A percentile compares a stretch with the other conserved stretches of the same genome.
Conservation (phyloP, 345 rosid genomes). For the Triadica sebifera region DNA sequence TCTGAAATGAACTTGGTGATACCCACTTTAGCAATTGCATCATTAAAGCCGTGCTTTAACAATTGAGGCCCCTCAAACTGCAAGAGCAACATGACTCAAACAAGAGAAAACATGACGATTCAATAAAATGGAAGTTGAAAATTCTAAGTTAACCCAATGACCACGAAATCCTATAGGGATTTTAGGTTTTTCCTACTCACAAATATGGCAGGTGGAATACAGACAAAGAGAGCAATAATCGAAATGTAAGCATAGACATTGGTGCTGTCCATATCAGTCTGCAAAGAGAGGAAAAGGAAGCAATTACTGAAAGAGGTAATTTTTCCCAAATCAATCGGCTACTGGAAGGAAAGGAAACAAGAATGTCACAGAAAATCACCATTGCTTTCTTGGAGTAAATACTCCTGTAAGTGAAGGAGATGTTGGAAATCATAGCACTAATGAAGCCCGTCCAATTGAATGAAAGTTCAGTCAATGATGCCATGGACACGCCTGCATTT, state of each 20-base stretch:
- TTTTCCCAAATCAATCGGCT: neutral
- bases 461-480: slow-evolving; percentile 88
- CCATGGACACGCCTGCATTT: slow-evolving; percentile 76
- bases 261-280: slow-evolving; percentile 99
- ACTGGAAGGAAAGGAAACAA: neutral
- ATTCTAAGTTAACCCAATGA: neutral
- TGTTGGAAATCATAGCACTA: slow-evolving; percentile 96
- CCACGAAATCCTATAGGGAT: neutral
- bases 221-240: slow-evolving; percentile 82
- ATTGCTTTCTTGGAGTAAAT: slow-evolving; percentile 97
- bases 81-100: slow-evolving; percentile 10
- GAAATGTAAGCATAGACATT: slow-evolving; percentile 93
- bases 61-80: slow-evolving; percentile 94
- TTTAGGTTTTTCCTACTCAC: slow-evolving; percentile 41
- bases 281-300: slow-evolving; percentile 20
- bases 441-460: slow-evolving; percentile 97
- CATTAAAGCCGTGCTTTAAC: slow-evolving; percentile 65
- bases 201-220: slow-evolving; percentile 88
- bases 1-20: slow-evolving; percentile 75
- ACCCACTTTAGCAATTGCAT: slow-evolving; percentile 88
- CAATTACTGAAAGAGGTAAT: neutral
- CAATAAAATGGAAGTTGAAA: no score
- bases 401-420: slow-evolving; percentile 94
- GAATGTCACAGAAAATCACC: slow-evolving; percentile 43
- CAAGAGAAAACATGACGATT: neutral